Base-by-base conservation (phyloP, 495 filamentous ascomycete genomes). In the Elaphomyces granulatus region DNA sequence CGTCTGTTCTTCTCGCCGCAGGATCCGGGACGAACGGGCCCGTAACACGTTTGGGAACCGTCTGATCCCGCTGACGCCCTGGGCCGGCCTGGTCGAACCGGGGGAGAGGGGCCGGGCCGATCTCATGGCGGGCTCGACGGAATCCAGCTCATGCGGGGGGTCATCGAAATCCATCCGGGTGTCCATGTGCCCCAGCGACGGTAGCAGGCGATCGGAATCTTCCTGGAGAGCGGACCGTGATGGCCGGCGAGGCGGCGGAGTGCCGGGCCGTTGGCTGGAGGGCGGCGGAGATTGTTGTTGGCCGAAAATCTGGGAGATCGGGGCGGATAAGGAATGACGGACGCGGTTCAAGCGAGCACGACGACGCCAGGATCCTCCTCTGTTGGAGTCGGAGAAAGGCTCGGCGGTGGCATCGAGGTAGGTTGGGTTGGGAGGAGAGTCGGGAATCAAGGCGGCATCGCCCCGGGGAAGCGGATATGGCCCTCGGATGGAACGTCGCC, bases 1-100 rank as follows among this genome's bases (percentile, higher is more conserved):
- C 6, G 69, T 71, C 36, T 74, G 72, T 38, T 77, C 72, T 43
- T 74, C 67, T 41, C 67, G 68, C 18, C 69, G 63, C 37, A 70
- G 49, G 9, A 61, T 49, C 36, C 73, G 55, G 16, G 68, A 56
- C 21, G 70, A 67, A 33, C 71, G 60, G 35, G 70, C 55, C 42
- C 70, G 55, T 7, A 72, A 39, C 34, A 68, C 45, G 42, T 51
- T 58, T 4, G 66, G 64, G 16, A 72, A 49, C 17, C 62, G 56
- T 34, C 65, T 60, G 46, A 58, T 41, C 19, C 52, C 48, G 26
- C 35, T 36, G 20, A 34, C 34, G 4, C 35, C 35, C 15, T 36
- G 21, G 7, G 23, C 33, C 15, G 34, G 16, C 15, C 17, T 26
- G 30, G 52, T 34, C 14, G 55, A 34, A 15, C 43, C 42, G n/a